Conservation (phyloP, 495 filamentous ascomycete species). For the Aspergillus sclerotioniger region DNA sequence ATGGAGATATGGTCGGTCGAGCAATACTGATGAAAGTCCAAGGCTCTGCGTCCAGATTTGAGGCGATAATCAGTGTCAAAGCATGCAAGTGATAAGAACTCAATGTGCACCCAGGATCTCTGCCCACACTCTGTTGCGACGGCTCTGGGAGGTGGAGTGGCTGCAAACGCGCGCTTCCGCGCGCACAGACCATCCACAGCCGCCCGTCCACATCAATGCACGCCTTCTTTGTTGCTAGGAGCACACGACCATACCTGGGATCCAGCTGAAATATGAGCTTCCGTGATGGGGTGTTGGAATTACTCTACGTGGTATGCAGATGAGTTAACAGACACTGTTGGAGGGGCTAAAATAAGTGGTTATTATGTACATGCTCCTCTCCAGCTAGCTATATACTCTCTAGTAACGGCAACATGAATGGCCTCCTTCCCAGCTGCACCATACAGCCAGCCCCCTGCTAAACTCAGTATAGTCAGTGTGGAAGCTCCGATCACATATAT, state of each 20-base stretch:
- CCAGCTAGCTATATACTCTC: too few relatives aligned
- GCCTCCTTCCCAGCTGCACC: too few relatives aligned
- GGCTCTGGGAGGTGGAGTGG: conserved; percentile 37
- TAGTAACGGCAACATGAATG: too few relatives aligned
- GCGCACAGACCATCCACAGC: conserved; percentile 27
- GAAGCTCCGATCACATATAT: too few relatives aligned
- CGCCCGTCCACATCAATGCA: neutral
- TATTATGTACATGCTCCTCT: too few relatives aligned
- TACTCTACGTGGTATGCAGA: too few relatives aligned
- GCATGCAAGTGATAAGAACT: conserved; percentile 15
- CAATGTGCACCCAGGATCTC: conserved; percentile 28
- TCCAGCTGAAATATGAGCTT: neutral
- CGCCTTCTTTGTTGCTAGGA: neutral
- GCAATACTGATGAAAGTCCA: conserved; percentile 1
- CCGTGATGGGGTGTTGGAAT: too few relatives aligned
- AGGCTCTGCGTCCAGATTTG: conserved; percentile 1
- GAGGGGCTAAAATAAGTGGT: too few relatives aligned
- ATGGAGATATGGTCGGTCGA: conserved; percentile 2
- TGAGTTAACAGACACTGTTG: too few relatives aligned
- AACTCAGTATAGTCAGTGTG: too few relatives aligned
- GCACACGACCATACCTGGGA: neutral
- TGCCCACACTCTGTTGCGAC: conserved; percentile 38
- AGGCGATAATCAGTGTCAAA: conserved; percentile 13
- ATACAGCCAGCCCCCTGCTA: too few relatives aligned
- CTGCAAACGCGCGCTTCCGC: conserved; percentile 40